Conservation (phyloP, 2,329 filamentous ascomycete species). For the Hymenoscyphus albidus region DNA sequence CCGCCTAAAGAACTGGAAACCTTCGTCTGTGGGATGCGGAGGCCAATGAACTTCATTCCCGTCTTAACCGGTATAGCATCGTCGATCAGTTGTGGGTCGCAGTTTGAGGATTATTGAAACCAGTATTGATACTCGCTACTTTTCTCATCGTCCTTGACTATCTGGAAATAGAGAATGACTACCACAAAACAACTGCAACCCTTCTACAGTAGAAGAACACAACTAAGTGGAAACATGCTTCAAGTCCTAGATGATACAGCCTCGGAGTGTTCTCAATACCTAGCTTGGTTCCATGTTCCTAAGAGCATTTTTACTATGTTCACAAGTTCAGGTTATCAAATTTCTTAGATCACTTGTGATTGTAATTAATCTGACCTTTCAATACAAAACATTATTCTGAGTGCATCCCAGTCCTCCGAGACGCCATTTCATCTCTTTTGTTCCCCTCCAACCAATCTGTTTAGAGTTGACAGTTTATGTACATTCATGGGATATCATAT, state of each 20-base stretch:
- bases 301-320: background rate
- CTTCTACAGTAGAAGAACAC: too few species aligned
- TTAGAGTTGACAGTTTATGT: background rate
- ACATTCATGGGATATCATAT: background rate
- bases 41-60: background rate
- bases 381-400: constrained; percentile 1
- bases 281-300: too few species aligned
- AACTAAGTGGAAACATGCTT: too few species aligned
- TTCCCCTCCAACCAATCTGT: background rate
- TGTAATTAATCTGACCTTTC: background rate
- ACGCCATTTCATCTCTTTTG: background rate
- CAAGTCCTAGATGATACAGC: too few species aligned
- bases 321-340: background rate
- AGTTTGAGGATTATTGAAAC: background rate
- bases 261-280: too few species aligned
- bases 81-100: background rate
- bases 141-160: background rate
- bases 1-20: background rate
- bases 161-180: too few species aligned
- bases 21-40: background rate
- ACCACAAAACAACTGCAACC: too few species aligned
- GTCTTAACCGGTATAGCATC: background rate
- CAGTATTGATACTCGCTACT: background rate
- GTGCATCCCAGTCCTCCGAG: background rate
- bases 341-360: background rate